Evolutionary conservation across 495 filamentous ascomycete species (phyloP).

Genomic region (Tuber microsphaerosporum): DNA sequence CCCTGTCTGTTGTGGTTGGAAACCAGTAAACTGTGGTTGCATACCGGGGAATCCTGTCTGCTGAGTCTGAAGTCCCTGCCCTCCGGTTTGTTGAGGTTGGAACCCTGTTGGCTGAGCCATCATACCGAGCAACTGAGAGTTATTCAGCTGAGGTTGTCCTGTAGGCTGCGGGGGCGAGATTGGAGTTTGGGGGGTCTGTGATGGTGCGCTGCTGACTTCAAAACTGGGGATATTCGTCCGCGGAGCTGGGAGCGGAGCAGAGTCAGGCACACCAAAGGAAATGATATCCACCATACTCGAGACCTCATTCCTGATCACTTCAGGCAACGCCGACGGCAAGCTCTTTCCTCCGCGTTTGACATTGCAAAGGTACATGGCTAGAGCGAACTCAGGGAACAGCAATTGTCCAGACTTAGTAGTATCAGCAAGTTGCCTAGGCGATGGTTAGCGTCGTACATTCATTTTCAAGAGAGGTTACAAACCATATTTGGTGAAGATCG

Average conservation of each 20-base stretch:
- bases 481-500: constrained; percentile 54
- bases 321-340: constrained; percentile 66
- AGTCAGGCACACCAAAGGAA: constrained; percentile 84
- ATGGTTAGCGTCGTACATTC: constrained; percentile 13
- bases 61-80: constrained; percentile 43
- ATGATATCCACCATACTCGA: constrained; percentile 99
- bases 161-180: constrained; percentile 22
- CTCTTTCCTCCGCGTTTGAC: constrained; percentile 79
- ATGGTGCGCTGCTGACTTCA: constrained; percentile 45
- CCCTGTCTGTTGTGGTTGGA: constrained; percentile 33
- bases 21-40: constrained; percentile 31
- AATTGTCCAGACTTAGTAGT: constrained; percentile 94
- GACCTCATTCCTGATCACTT: constrained; percentile 88
- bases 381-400: constrained; percentile 93
- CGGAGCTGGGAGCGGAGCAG: constrained; percentile 49
- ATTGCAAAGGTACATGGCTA: constrained; percentile 99
- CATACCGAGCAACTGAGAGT: constrained; percentile 38
- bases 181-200: constrained; percentile 20
- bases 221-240: constrained; percentile 74
- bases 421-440: constrained; percentile 76
- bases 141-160: constrained; percentile 32
- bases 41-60: constrained; percentile 31
- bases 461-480: constrained; percentile 10
- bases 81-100: constrained; percentile 50
- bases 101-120: constrained; percentile 49